These are phyloP conservation scores for Yamadazyma philogaea DNA, from an alignment of 805 yeast species.

Conservation along the genomic window DNA sequence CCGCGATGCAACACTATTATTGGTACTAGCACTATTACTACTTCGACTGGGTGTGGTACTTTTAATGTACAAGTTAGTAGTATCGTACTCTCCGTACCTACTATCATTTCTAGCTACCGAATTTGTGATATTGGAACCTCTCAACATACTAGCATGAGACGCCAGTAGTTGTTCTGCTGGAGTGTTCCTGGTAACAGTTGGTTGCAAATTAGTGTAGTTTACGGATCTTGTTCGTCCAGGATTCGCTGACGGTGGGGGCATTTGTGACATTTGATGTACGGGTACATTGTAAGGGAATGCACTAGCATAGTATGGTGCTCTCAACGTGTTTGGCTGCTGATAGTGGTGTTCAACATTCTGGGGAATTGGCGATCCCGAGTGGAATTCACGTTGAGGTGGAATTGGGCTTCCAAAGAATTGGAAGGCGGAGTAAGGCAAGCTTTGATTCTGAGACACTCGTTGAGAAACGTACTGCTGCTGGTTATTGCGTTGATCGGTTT, in stretches of 20 bases:
- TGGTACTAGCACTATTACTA: slow-evolving; percentile 6
- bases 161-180: slow-evolving; percentile 15
- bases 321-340: background rate
- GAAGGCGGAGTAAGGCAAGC: background rate
- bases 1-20: background rate
- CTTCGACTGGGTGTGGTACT: slow-evolving; percentile 14
- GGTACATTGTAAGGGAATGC: background rate
- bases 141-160: slow-evolving; percentile 23
- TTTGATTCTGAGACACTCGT: background rate
- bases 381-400: background rate
- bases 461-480: background rate
- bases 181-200: slow-evolving; percentile 17
- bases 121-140: slow-evolving; percentile 20
- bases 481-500: background rate
- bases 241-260: background rate
- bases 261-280: background rate
- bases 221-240: background rate
- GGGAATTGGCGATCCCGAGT: background rate
- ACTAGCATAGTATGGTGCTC: background rate
- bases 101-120: slow-evolving; percentile 16
- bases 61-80: slow-evolving; percentile 18
- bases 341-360: background rate
- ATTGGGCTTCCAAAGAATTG: background rate
- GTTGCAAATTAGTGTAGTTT: slow-evolving; percentile 20
- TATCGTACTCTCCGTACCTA: slow-evolving; percentile 23